Evolutionary conservation across 192 early-diverging fungal species (phyloP).

Genomic region (Coemansia sp.): DNA sequence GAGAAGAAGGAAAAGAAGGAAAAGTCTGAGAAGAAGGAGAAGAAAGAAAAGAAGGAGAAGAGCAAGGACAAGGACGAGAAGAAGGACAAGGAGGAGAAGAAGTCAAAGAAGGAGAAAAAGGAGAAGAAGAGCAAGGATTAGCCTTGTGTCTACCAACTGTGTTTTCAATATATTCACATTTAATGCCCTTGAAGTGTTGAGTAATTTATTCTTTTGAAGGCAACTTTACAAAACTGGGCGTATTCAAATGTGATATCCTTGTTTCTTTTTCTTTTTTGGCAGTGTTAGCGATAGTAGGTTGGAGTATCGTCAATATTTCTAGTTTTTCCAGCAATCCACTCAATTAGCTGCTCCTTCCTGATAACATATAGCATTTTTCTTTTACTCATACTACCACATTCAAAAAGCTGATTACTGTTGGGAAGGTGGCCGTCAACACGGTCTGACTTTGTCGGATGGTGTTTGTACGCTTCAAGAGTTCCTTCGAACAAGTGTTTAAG

Average conservation of each 20-base stretch:
- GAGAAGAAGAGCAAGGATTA: slow-evolving; percentile 35
- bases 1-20: slow-evolving; percentile 48
- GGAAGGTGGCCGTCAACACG: neutral
- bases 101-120: slow-evolving; percentile 50
- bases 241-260: neutral
- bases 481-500: neutral
- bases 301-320: neutral
- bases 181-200: neutral
- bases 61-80: slow-evolving; percentile 48
- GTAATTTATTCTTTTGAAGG: too few species aligned
- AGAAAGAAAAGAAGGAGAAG: slow-evolving; percentile 35
- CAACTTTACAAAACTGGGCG: neutral
- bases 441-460: neutral
- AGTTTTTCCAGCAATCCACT: neutral
- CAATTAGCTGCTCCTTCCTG: neutral
- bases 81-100: slow-evolving; percentile 50
- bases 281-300: neutral
- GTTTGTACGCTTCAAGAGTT: neutral
- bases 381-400: neutral
- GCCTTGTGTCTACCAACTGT: neutral
- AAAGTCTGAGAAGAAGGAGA: slow-evolving; percentile 51
- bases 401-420: neutral
- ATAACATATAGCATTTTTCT: neutral
- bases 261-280: neutral
- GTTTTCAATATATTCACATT: neutral